Percentiles rank a stretch among this genome's conserved stretches.
Conservation (phyloP, 148 eudicot genomes). For the Bassia scoparia region DNA sequence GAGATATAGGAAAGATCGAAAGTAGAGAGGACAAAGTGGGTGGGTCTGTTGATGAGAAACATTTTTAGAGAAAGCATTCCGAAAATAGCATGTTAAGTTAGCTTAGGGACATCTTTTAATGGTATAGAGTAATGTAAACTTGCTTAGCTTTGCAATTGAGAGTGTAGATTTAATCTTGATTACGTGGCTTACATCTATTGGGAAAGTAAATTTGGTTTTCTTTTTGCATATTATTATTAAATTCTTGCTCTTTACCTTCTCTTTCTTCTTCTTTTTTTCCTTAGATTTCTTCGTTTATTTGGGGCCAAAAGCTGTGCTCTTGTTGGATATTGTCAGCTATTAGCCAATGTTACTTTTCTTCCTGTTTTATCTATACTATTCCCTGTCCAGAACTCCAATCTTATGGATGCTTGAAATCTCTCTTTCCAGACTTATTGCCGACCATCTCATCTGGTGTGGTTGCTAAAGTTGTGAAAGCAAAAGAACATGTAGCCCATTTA, state of each 20-base stretch:
- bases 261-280: background rate
- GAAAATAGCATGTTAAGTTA: too few species aligned
- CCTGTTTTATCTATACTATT: background rate
- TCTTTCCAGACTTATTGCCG: slow-evolving; percentile 59
- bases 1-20: too few species aligned
- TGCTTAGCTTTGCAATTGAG: too few species aligned
- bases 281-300: background rate
- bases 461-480: slow-evolving; percentile 76
- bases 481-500: slow-evolving; percentile 21
- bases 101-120: too few species aligned
- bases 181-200: too few species aligned
- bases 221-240: too few species aligned
- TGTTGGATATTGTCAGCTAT: background rate
- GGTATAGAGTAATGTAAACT: too few species aligned
- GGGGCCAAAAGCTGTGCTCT: background rate
- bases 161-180: too few species aligned
- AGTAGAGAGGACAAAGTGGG: too few species aligned
- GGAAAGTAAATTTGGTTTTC: too few species aligned
- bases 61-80: too few species aligned
- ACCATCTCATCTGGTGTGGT: slow-evolving; percentile 79
- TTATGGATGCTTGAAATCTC: slow-evolving; percentile 8
- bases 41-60: too few species aligned
- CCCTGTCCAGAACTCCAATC: background rate
- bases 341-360: background rate
- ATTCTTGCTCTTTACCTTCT: background rate